These are phyloP conservation scores for Fusarium begoniae DNA, from an alignment of 2,329 filamentous ascomycete species.

Conservation along the genomic window DNA sequence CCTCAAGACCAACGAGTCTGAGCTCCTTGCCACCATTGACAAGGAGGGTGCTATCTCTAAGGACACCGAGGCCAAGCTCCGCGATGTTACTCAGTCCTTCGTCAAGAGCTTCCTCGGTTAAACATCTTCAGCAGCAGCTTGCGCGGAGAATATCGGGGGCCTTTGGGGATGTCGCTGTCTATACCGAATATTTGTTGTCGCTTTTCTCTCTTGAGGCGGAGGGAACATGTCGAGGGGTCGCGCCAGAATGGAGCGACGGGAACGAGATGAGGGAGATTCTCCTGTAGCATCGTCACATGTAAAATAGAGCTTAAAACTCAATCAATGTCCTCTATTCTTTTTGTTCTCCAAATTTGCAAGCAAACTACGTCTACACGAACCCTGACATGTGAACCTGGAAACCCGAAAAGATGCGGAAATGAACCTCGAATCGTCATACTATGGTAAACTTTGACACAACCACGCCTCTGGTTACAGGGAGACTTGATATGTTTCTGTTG, in stretches of 20 bases:
- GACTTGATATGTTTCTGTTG: neutral
- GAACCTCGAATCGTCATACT: neutral
- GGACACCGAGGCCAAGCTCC: slow-evolving; percentile 85
- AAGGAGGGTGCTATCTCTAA: slow-evolving; percentile 97
- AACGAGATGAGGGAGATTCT: slow-evolving; percentile 54
- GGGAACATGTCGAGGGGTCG: slow-evolving; percentile 56
- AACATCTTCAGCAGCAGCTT: slow-evolving; percentile 48
- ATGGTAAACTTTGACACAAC: neutral
- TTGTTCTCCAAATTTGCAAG: slow-evolving; percentile 51
- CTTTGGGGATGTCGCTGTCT: slow-evolving; percentile 55
- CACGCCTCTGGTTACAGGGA: neutral
- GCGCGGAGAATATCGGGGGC: slow-evolving; percentile 45
- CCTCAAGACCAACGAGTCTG: slow-evolving; percentile 89
- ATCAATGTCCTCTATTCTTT: slow-evolving; percentile 69
- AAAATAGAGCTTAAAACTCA: slow-evolving; percentile 71
- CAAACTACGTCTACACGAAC: neutral
- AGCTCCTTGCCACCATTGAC: slow-evolving; percentile 85
- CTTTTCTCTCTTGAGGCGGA: slow-evolving; percentile 59
- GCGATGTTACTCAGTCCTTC: slow-evolving; percentile 80
- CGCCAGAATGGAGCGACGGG: slow-evolving; percentile 57
- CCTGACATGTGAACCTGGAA: neutral
- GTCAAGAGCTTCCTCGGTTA: slow-evolving; percentile 88
- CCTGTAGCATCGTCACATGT: slow-evolving; percentile 65
- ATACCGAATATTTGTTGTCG: slow-evolving; percentile 57
- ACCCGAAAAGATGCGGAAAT: neutral